phyloP scores from a whole-genome alignment of 805 yeast species.

The Metschnikowia reukaufii region DNA sequence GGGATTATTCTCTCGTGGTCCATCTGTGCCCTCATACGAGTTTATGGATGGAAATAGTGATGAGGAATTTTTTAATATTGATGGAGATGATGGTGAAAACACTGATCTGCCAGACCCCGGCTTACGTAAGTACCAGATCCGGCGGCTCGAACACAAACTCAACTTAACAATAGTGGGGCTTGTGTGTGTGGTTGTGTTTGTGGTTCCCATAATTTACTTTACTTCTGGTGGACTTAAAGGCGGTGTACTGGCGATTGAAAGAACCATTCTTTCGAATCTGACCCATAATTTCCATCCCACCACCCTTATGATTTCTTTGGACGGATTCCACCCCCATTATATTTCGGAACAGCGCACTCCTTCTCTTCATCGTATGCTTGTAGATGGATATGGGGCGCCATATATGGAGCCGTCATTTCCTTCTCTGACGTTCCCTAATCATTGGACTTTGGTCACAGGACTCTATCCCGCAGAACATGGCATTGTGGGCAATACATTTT shows the following conservation, averaged over 20 bases:
- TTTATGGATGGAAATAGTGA: conserved; percentile 7
- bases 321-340: conserved; percentile 91
- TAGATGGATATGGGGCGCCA: conserved; percentile 63
- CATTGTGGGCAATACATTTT: conserved; percentile 79
- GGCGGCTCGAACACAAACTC: conserved; percentile 25
- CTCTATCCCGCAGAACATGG: conserved; percentile 82
- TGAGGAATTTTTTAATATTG: conserved; percentile 6
- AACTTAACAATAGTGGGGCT: conserved; percentile 17
- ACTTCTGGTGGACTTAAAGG: not conserved
- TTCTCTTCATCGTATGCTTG: conserved; percentile 55
- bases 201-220: conserved; percentile 12
- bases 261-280: conserved; percentile 50
- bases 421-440: conserved; percentile 86
- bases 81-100: conserved; percentile 1
- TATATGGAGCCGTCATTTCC: conserved; percentile 88
- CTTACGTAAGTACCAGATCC: conserved; percentile 26
- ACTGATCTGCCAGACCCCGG: not conserved
- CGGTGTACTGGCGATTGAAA: conserved; percentile 4
- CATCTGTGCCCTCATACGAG: conserved; percentile 4
- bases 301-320: conserved; percentile 76
- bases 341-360: conserved; percentile 70
- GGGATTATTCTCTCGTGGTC: not conserved
- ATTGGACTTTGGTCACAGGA: conserved; percentile 90
- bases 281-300: conserved; percentile 74
- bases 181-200: conserved; percentile 16